These are phyloP conservation scores for Kalanchoe fedtschenkoi DNA, from an alignment of 164 flowering plant genomes.

Conservation along the genomic window DNA sequence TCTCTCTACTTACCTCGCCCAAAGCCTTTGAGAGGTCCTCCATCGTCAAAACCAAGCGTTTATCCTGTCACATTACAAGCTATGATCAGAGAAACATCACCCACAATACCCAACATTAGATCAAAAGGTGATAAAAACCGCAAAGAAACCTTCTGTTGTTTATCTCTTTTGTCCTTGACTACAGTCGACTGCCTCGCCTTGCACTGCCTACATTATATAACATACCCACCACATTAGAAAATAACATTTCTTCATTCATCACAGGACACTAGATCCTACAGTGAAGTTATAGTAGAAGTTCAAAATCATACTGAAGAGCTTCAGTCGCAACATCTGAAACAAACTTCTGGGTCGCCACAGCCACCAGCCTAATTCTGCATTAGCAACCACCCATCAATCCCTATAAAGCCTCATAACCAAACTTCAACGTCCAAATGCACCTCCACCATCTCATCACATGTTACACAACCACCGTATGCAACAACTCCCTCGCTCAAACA, in stretches of 20 bases:
- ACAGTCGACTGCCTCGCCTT: constrained; percentile 76
- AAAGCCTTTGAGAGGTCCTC: constrained; percentile 91
- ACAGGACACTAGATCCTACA: background rate
- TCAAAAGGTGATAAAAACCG: background rate
- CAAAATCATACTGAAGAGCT: constrained; percentile 70
- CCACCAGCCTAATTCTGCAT: constrained; percentile 79
- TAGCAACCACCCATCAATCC: background rate
- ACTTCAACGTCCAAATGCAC: background rate
- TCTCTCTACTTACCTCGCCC: constrained; percentile 49
- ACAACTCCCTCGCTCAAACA: too few relatives aligned
- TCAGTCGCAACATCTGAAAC: constrained; percentile 87
- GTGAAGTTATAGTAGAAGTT: background rate
- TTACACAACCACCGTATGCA: too few relatives aligned
- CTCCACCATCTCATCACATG: background rate
- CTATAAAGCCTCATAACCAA: background rate
- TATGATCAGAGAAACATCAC: background rate
- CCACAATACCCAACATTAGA: background rate
- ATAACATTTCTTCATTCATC: background rate
- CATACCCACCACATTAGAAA: background rate
- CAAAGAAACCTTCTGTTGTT: constrained; percentile 80
- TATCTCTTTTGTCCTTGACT: constrained; percentile 78
- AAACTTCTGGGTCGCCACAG: constrained; percentile 95
- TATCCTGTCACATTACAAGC: constrained; percentile 47
- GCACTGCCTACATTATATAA: constrained; percentile 52
- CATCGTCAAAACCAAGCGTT: constrained; percentile 84